Evolutionary conservation across 305 asterid species (phyloP).

Genomic region (Fraxinus ornus): DNA sequence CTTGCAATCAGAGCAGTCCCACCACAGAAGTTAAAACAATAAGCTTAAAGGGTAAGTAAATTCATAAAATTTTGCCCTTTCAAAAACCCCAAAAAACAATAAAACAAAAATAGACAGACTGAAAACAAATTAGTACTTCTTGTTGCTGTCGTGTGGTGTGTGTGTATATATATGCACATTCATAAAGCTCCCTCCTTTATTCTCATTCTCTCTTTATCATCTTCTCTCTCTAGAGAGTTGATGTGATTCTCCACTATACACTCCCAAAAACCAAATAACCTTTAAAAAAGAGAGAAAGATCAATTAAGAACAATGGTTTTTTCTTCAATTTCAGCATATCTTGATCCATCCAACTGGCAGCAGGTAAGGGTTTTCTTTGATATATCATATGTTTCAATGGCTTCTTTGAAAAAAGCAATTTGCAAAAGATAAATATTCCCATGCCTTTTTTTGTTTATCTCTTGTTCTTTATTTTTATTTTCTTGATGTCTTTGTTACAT

Average conservation of each 20-base stretch:
- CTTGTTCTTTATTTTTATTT: background rate
- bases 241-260: conserved; percentile 92
- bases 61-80: conserved; percentile 36
- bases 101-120: conserved; percentile 64
- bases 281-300: conserved; percentile 79
- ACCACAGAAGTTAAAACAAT: conserved; percentile 17
- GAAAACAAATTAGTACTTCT: conserved; percentile 61
- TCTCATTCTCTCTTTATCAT: conserved; percentile 63
- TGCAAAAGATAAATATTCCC: conserved; percentile 62
- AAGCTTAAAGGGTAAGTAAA: conserved; percentile 82
- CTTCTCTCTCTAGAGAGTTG: conserved; percentile 44
- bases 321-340: conserved; percentile 88
- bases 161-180: conserved; percentile 40
- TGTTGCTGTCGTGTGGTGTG: background rate
- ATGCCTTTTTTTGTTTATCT: conserved; percentile 25
- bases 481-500: conserved; percentile 22
- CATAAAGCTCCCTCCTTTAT: conserved; percentile 83
- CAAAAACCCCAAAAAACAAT: conserved; percentile 67
- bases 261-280: conserved; percentile 53
- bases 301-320: conserved; percentile 72
- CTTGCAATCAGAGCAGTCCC: conserved; percentile 34
- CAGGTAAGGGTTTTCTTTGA: conserved; percentile 51
- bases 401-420: conserved; percentile 33
- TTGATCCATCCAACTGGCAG: conserved; percentile 99
- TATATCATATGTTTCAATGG: conserved; percentile 33